A percentile compares a stretch with the other conserved stretches of the same genome.
These are phyloP conservation scores for Moesziomyces antarcticus DNA, from an alignment of 1,284 basidiomycete genomes.

Conservation along the genomic window DNA sequence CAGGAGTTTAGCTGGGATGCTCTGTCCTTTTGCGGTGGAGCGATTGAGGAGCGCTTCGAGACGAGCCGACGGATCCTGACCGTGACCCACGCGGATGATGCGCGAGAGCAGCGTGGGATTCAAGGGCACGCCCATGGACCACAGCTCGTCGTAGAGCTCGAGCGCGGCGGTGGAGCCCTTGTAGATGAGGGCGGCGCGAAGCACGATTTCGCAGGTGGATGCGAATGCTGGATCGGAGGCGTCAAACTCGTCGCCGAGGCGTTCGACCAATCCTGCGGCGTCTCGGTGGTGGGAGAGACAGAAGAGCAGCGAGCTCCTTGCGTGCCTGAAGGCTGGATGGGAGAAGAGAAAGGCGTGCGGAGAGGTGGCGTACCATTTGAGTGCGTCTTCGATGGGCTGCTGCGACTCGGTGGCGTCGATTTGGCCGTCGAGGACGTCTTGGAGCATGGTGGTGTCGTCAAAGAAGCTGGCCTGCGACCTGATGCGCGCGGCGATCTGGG, in stretches of 20 bases:
- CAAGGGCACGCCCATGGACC: slow-evolving; percentile 32
- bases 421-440: slow-evolving; percentile 1
- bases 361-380: slow-evolving; percentile 28
- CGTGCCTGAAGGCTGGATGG: slow-evolving; percentile 11
- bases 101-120: slow-evolving; percentile 1
- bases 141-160: slow-evolving; percentile 31
- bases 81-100: slow-evolving; percentile 6
- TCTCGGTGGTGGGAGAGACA: slow-evolving; percentile 21
- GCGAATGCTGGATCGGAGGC: slow-evolving; percentile 17
- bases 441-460: slow-evolving; percentile 12
- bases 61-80: slow-evolving; percentile 14
- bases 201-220: slow-evolving; percentile 15
- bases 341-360: slow-evolving; percentile 34
- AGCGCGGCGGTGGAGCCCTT: slow-evolving; percentile 15
- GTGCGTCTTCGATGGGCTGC: slow-evolving; percentile 14
- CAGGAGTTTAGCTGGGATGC: slow-evolving; percentile 3
- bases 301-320: slow-evolving; percentile 14
- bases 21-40: not conserved
- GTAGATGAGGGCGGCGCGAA: slow-evolving; percentile 19
- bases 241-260: slow-evolving; percentile 12
- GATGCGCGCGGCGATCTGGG: not conserved
- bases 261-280: slow-evolving; percentile 8
- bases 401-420: slow-evolving; percentile 1
- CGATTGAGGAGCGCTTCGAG: not conserved
- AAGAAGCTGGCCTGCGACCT: slow-evolving; percentile 8